These are phyloP conservation scores for Rhododendron vialii DNA, from an alignment of 148 eudicot genomes.

Conservation along the genomic window DNA sequence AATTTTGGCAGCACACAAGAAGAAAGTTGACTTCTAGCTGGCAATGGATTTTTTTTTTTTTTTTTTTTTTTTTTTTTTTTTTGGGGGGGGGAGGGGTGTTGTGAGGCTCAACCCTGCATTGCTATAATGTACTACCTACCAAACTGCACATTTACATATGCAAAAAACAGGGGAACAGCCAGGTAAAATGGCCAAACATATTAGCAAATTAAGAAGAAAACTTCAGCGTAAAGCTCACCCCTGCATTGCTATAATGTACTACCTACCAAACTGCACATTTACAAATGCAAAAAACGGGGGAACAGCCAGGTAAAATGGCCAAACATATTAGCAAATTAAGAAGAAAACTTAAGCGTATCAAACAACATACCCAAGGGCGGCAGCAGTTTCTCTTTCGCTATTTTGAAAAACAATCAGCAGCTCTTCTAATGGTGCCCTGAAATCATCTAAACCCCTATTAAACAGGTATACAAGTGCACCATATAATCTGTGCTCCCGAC, in stretches of 20 bases:
- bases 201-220: neutral
- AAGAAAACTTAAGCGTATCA: neutral
- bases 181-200: neutral
- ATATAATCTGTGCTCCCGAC: conserved; percentile 84
- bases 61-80: no score
- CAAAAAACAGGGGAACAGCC: neutral
- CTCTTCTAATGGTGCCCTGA: conserved; percentile 89
- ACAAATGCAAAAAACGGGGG: neutral
- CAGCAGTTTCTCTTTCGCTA: conserved; percentile 47
- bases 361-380: conserved; percentile 66
- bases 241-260: neutral
- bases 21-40: no score
- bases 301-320: neutral
- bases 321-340: neutral
- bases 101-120: neutral
- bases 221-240: neutral
- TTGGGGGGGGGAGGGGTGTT: no score
- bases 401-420: conserved; percentile 56
- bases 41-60: no score
- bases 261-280: neutral
- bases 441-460: conserved; percentile 95
- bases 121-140: neutral
- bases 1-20: neutral
- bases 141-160: neutral
- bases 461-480: conserved; percentile 87